Evolutionary conservation across 2,329 filamentous ascomycete genomes (phyloP).

Genomic region (Magnaporthiopsis incrustans): DNA sequence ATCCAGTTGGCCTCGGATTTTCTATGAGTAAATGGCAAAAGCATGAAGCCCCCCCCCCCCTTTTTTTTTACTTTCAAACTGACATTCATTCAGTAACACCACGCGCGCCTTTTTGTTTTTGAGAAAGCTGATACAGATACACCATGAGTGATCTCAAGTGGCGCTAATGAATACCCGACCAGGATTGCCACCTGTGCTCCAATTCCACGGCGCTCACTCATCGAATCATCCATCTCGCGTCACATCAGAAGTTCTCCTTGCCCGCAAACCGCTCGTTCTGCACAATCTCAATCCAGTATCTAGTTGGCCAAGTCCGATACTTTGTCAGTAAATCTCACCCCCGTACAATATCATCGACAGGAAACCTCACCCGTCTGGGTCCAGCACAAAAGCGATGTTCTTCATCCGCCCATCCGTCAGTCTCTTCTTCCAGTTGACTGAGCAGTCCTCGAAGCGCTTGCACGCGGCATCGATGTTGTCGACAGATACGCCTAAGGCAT

Average conservation of each 20-base stretch:
- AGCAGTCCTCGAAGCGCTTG: slow-evolving; percentile 71
- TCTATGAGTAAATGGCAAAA: too few species aligned
- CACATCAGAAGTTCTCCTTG: slow-evolving; percentile 41
- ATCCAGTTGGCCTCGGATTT: neutral
- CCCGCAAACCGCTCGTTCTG: slow-evolving; percentile 66
- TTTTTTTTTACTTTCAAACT: neutral
- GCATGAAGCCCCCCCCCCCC: too few species aligned
- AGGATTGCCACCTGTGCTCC: slow-evolving; percentile 2
- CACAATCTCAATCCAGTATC: slow-evolving; percentile 71
- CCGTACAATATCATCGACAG: neutral
- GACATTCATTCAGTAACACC: neutral
- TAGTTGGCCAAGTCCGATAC: neutral
- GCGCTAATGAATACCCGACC: neutral
- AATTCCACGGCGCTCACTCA: too few species aligned
- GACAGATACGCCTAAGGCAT: slow-evolving; percentile 52
- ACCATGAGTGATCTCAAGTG: neutral
- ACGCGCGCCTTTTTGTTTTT: neutral
- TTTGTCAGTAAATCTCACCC: neutral
- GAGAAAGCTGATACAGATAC: too few species aligned
- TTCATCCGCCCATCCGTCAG: slow-evolving; percentile 89
- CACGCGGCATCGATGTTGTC: slow-evolving; percentile 88
- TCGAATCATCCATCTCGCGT: neutral
- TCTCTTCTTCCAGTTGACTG: slow-evolving; percentile 89
- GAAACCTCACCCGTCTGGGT: slow-evolving; percentile 55
- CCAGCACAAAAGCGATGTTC: slow-evolving; percentile 85